A percentile compares a stretch with the other conserved stretches of the same genome.
Conservation (phyloP, 768 basidiomycete species). For the Neoboletus brunneissimus region DNA sequence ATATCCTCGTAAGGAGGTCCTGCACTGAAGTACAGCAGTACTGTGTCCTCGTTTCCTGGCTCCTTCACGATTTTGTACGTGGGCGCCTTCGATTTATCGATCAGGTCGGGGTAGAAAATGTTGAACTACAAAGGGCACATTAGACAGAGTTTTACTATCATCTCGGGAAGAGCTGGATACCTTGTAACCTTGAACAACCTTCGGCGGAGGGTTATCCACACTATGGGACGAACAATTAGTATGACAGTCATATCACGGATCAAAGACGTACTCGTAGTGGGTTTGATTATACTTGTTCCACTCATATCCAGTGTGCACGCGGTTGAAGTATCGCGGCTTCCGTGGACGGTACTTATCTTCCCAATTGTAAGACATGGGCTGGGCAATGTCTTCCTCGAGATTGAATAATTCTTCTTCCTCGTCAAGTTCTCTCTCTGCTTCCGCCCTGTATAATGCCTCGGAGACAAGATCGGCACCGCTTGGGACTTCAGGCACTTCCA, state of each 20-base stretch:
- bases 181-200: constrained; percentile 99
- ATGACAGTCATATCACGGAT: neutral
- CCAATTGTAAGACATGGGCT: constrained; percentile 92
- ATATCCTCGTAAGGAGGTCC: constrained; percentile 99
- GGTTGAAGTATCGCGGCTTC: constrained; percentile 97
- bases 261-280: constrained; percentile 79
- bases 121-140: constrained; percentile 60
- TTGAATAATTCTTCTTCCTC: constrained; percentile 97
- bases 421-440: constrained; percentile 89
- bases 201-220: constrained; percentile 97
- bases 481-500: constrained; percentile 51
- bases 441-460: constrained; percentile 86
- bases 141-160: constrained; percentile 2
- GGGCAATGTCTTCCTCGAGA: constrained; percentile 81
- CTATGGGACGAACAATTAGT: constrained; percentile 39
- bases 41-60: constrained; percentile 92
- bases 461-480: constrained; percentile 77
- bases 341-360: constrained; percentile 97
- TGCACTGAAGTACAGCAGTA: constrained; percentile 88
- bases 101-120: constrained; percentile 98
- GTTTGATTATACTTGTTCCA: constrained; percentile 99
- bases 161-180: constrained; percentile 33
- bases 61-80: constrained; percentile 96
- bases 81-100: constrained; percentile 96
- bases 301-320: constrained; percentile 98